phyloP scores from a whole-genome alignment of 768 basidiomycete species.

The Podaxis sp. region DNA sequence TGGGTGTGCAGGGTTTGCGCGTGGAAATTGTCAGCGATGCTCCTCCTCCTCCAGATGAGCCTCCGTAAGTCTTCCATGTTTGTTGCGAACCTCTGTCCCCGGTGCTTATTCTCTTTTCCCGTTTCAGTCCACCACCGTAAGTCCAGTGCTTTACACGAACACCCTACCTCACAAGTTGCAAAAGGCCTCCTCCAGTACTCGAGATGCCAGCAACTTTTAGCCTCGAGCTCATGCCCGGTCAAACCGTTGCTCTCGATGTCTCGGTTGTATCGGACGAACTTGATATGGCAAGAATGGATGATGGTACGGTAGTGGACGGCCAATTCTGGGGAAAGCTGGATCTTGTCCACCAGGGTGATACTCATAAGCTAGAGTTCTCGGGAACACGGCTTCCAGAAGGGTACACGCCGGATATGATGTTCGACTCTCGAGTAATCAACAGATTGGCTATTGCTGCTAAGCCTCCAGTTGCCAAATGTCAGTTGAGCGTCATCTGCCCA shows the following conservation, averaged over 20 bases:
- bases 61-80: slow-evolving; percentile 55
- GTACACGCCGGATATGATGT: slow-evolving; percentile 63
- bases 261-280: slow-evolving; percentile 78
- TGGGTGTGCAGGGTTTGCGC: slow-evolving; percentile 77
- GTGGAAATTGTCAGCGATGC: slow-evolving; percentile 86
- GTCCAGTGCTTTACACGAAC: slow-evolving; percentile 15
- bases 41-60: slow-evolving; percentile 81
- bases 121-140: slow-evolving; percentile 50
- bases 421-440: slow-evolving; percentile 75
- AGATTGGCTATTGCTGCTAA: slow-evolving; percentile 76
- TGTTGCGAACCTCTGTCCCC: slow-evolving; percentile 21
- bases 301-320: slow-evolving; percentile 82
- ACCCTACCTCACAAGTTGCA: slow-evolving; percentile 5
- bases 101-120: slow-evolving; percentile 17
- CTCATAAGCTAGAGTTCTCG: slow-evolving; percentile 77
- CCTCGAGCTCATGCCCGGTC: slow-evolving; percentile 76
- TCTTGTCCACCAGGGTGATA: slow-evolving; percentile 76
- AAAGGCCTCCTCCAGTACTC: slow-evolving; percentile 64
- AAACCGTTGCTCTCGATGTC: slow-evolving; percentile 77
- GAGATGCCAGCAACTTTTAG: slow-evolving; percentile 89
- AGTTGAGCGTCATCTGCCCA: slow-evolving; percentile 72
- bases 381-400: slow-evolving; percentile 73
- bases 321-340: slow-evolving; percentile 87
- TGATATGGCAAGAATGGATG: slow-evolving; percentile 91
- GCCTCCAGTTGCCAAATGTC: slow-evolving; percentile 73